These are phyloP conservation scores for Tetramitus jugosus DNA, from an alignment of 208 protist species.

Conservation along the genomic window DNA sequence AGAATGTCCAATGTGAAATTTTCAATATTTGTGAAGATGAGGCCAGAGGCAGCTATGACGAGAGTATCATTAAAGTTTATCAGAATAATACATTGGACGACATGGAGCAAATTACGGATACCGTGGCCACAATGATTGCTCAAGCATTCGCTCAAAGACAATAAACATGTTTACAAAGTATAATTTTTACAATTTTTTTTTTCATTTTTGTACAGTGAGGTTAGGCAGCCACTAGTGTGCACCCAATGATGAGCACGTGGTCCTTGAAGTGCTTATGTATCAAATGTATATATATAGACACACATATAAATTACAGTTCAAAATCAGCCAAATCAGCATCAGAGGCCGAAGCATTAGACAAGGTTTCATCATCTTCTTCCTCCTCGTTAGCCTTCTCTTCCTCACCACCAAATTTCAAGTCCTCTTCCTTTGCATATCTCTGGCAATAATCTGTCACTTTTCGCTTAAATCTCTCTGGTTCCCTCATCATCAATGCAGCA, in stretches of 20 bases:
- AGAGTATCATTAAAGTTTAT: slow-evolving; percentile 70
- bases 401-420: background rate
- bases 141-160: no score
- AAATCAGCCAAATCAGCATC: slow-evolving; percentile 22
- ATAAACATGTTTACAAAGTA: no score
- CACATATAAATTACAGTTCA: no score
- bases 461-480: slow-evolving; percentile 56
- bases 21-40: slow-evolving; percentile 90
- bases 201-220: no score
- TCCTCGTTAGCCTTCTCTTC: background rate
- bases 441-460: slow-evolving; percentile 43
- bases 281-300: no score
- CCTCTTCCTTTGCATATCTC: slow-evolving; percentile 8
- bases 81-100: slow-evolving; percentile 81
- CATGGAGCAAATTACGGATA: no score
- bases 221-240: no score
- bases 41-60: slow-evolving; percentile 73
- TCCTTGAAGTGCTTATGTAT: no score
- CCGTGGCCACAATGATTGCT: no score
- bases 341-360: background rate
- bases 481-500: slow-evolving; percentile 73
- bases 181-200: no score
- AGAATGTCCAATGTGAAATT: slow-evolving; percentile 95
- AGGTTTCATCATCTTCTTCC: slow-evolving; percentile 20
- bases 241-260: no score